phyloP scores from a whole-genome alignment of 176 grass and related monocot species.

The Lolium rigidum region DNA sequence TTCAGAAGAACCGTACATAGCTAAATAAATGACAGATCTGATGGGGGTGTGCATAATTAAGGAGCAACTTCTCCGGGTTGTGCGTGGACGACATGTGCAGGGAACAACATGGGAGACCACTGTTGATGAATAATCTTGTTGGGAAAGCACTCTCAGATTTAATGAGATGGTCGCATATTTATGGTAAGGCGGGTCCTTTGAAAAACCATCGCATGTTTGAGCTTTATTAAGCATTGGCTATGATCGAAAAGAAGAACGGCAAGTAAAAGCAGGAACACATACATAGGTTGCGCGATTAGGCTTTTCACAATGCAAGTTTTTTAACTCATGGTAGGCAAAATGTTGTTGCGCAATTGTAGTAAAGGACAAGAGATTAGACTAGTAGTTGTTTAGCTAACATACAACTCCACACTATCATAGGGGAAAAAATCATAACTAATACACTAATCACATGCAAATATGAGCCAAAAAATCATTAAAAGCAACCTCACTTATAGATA shows the following conservation, averaged over 20 bases:
- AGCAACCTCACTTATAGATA: too few species aligned
- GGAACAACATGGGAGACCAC: not conserved
- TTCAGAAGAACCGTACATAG: conserved; percentile 7
- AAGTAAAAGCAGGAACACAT: not conserved
- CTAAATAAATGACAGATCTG: not conserved
- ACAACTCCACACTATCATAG: too few species aligned
- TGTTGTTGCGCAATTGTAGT: too few species aligned
- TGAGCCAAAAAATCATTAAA: too few species aligned
- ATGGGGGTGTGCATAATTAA: not conserved
- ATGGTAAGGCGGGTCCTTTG: not conserved
- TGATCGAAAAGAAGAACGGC: too few species aligned
- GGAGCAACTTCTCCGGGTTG: not conserved
- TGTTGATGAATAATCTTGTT: conserved; percentile 7
- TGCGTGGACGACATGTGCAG: not conserved
- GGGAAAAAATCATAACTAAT: too few species aligned
- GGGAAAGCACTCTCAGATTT: not conserved
- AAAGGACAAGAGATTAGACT: too few species aligned
- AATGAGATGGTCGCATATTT: not conserved
- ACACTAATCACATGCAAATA: too few species aligned
- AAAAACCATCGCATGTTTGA: not conserved
- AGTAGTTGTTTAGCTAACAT: too few species aligned
- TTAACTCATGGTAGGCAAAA: too few species aligned
- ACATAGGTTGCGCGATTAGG: too few species aligned
- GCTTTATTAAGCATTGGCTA: not conserved
- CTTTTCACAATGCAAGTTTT: too few species aligned